Percentiles rank a stretch among this genome's conserved stretches.
Conservation (phyloP, 331 rosid species). For the Pyracantha coccinea region DNA sequence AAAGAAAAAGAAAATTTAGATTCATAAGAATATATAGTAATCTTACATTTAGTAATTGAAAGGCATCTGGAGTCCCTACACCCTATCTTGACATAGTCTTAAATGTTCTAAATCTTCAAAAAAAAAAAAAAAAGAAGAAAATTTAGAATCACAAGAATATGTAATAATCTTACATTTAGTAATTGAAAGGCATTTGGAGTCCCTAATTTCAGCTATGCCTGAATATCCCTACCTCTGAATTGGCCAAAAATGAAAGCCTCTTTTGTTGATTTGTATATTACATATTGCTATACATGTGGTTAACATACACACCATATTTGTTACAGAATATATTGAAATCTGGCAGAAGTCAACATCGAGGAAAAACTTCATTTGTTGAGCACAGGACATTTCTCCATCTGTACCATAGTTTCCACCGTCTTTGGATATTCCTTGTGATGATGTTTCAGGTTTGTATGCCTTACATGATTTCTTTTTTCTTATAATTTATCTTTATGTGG, state of each 20-base stretch:
- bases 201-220: not conserved
- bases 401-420: slow-evolving; percentile 86
- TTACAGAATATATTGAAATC: slow-evolving; percentile 47
- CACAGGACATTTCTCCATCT: slow-evolving; percentile 94
- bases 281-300: not conserved
- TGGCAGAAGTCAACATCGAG: slow-evolving; percentile 50
- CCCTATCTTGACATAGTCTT: not conserved
- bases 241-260: not conserved
- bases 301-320: not conserved
- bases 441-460: slow-evolving; percentile 79
- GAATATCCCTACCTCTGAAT: not conserved
- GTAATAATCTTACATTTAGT: not conserved
- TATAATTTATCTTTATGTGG: not conserved
- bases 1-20: not conserved
- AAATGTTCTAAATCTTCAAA: not conserved
- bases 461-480: not conserved
- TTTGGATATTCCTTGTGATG: slow-evolving; percentile 95
- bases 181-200: not conserved
- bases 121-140: not conserved
- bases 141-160: not conserved
- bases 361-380: slow-evolving; percentile 97
- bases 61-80: not conserved
- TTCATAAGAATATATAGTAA: not conserved
- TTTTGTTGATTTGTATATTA: slow-evolving; percentile 1
- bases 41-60: not conserved